A percentile compares a stretch with the other conserved stretches of the same genome.
Evolutionary conservation across 805 yeast genomes (phyloP).

Genomic region (Pichia scutulata): DNA sequence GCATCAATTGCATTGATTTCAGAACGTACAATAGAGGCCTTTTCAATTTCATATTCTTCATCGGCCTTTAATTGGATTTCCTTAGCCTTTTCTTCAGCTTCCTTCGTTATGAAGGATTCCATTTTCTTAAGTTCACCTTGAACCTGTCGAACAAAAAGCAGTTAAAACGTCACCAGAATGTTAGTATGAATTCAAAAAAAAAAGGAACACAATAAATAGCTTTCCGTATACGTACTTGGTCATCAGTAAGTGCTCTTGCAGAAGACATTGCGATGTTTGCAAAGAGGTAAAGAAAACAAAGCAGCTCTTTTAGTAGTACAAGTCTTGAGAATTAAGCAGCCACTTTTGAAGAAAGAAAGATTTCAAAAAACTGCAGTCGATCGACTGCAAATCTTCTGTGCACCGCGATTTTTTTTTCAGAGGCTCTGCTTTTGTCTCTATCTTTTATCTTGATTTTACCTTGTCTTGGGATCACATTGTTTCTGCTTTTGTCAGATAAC

Average conservation of each 20-base stretch:
- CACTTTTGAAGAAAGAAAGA: neutral
- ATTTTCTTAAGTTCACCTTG: constrained; percentile 93
- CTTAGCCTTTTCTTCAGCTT: constrained; percentile 97
- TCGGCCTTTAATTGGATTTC: constrained; percentile 94
- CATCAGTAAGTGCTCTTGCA: constrained; percentile 36
- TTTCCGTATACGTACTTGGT: constrained; percentile 33
- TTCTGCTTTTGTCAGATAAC: too few relatives aligned
- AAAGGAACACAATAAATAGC: neutral
- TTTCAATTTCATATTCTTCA: constrained; percentile 97
- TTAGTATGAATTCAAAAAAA: neutral
- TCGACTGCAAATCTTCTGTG: neutral
- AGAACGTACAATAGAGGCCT: constrained; percentile 87
- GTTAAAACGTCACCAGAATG: neutral
- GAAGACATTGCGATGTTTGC: constrained; percentile 23
- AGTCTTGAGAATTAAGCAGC: neutral
- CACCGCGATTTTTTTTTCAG: neutral
- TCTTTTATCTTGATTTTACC: too few relatives aligned
- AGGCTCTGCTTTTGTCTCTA: too few relatives aligned
- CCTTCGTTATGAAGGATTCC: constrained; percentile 98
- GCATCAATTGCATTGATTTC: constrained; percentile 87
- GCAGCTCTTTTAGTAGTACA: neutral
- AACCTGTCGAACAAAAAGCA: constrained; percentile 42
- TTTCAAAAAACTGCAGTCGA: neutral
- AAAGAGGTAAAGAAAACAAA: neutral
- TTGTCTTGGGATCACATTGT: too few relatives aligned